These are phyloP conservation scores for Obba rivulosa DNA, from an alignment of 768 basidiomycete species.

Conservation along the genomic window DNA sequence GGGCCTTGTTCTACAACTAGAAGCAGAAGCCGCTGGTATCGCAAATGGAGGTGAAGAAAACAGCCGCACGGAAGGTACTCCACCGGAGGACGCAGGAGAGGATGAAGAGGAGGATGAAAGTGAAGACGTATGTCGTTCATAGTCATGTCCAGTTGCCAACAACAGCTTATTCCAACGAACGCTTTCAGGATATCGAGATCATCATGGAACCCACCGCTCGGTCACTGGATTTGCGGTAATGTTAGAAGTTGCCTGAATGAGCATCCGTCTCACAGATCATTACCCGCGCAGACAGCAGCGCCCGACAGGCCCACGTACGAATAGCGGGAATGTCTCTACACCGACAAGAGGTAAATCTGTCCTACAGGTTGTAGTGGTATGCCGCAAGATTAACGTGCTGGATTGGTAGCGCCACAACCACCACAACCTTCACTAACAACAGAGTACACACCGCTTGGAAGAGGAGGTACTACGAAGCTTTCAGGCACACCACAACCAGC, in stretches of 20 bases:
- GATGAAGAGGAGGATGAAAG: slow-evolving; percentile 36
- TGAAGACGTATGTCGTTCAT: slow-evolving; percentile 33
- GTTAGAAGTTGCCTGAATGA: neutral
- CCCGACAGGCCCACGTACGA: slow-evolving; percentile 22
- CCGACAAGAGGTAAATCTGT: slow-evolving; percentile 23
- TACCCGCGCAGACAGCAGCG: slow-evolving; percentile 29
- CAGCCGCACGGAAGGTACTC: slow-evolving; percentile 23
- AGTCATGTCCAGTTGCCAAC: neutral
- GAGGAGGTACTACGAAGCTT: slow-evolving; percentile 42
- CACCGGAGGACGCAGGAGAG: slow-evolving; percentile 24
- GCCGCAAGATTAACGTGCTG: neutral
- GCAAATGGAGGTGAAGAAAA: slow-evolving; percentile 24
- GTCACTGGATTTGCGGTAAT: slow-evolving; percentile 70
- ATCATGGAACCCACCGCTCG: slow-evolving; percentile 78
- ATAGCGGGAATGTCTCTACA: slow-evolving; percentile 22
- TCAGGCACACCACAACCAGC: slow-evolving; percentile 21
- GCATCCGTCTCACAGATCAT: slow-evolving; percentile 1
- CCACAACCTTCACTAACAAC: slow-evolving; percentile 69
- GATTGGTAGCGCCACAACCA: slow-evolving; percentile 33
- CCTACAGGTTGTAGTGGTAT: slow-evolving; percentile 8
- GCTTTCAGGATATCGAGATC: slow-evolving; percentile 75
- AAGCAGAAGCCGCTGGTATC: slow-evolving; percentile 36
- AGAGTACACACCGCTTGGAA: slow-evolving; percentile 73
- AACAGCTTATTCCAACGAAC: too few species aligned
- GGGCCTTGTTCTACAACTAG: slow-evolving; percentile 48